These are phyloP conservation scores for Pezicula carpinea DNA, from an alignment of 2,329 filamentous ascomycete genomes.

Conservation along the genomic window DNA sequence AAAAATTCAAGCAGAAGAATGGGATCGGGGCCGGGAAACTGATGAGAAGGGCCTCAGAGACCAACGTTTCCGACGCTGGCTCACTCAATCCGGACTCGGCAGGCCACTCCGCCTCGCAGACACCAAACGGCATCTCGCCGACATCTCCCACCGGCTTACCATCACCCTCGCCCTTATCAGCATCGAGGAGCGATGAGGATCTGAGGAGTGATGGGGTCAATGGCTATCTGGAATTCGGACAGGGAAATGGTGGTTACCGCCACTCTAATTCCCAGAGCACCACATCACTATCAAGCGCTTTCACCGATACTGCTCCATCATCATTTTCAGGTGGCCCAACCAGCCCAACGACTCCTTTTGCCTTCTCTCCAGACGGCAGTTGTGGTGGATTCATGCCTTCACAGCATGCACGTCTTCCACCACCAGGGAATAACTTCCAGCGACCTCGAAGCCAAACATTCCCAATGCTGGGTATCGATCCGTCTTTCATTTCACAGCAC, in stretches of 20 bases:
- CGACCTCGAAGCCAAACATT: conserved; percentile 86
- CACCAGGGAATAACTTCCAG: conserved; percentile 46
- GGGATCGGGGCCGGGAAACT: conserved; percentile 35
- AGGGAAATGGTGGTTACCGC: conserved; percentile 46
- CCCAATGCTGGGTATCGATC: conserved; percentile 62
- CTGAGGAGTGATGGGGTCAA: conserved; percentile 55
- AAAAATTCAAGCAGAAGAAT: conserved; percentile 88
- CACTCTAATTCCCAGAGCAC: conserved; percentile 63
- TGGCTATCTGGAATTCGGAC: conserved; percentile 54
- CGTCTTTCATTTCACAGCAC: conserved; percentile 43
- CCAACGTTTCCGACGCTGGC: conserved; percentile 66
- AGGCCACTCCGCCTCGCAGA: conserved; percentile 52
- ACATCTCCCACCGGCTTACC: conserved; percentile 62
- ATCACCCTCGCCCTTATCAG: conserved; percentile 67
- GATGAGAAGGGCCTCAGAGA: conserved; percentile 55
- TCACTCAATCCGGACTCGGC: conserved; percentile 51
- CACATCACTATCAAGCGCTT: conserved; percentile 63
- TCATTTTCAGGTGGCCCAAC: conserved; percentile 68
- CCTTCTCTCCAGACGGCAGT: conserved; percentile 70
- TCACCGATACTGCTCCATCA: conserved; percentile 57
- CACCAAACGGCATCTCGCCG: conserved; percentile 65
- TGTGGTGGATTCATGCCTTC: conserved; percentile 60
- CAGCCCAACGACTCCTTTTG: conserved; percentile 70
- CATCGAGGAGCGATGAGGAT: conserved; percentile 60
- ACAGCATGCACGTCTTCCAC: conserved; percentile 43